Evolutionary conservation across 768 basidiomycete species (phyloP).

Genomic region (Daedaleopsis sinensis): DNA sequence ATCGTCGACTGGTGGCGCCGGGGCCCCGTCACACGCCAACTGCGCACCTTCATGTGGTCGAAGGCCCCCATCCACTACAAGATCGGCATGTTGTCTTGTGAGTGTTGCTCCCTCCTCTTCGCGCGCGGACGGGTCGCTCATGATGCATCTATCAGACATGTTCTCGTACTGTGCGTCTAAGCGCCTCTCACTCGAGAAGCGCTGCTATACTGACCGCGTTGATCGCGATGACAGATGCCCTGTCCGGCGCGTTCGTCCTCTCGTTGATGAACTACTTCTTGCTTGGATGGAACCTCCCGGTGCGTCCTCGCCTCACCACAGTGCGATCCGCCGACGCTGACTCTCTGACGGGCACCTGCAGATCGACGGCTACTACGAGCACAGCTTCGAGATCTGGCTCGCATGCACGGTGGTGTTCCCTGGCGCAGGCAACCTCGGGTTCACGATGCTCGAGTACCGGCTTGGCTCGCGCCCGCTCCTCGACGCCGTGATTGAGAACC

Average conservation of each 20-base stretch:
- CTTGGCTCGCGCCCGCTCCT: conserved; percentile 58
- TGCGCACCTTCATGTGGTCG: conserved; percentile 78
- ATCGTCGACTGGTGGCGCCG: conserved; percentile 72
- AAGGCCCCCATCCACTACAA: conserved; percentile 82
- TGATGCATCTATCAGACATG: conserved; percentile 35
- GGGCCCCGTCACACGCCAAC: conserved; percentile 84
- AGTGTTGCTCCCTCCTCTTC: conserved; percentile 31
- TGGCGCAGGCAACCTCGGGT: conserved; percentile 67
- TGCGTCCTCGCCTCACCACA: neutral
- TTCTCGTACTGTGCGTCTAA: conserved; percentile 45
- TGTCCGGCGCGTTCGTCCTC: conserved; percentile 64
- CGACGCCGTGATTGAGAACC: conserved; percentile 57
- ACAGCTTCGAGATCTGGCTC: conserved; percentile 75
- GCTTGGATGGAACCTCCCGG: conserved; percentile 53
- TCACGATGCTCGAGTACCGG: conserved; percentile 70
- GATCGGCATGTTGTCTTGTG: conserved; percentile 75
- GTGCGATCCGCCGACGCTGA: too few relatives aligned
- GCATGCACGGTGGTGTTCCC: conserved; percentile 74
- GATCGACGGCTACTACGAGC: conserved; percentile 72
- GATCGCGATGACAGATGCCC: conserved; percentile 43
- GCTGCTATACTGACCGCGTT: neutral
- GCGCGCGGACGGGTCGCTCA: neutral
- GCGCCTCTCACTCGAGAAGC: too few relatives aligned
- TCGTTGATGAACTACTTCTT: conserved; percentile 73
- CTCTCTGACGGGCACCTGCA: conserved; percentile 18